Conservation (phyloP, 495 filamentous ascomycete genomes). For the Lasiosphaeria miniovina region DNA sequence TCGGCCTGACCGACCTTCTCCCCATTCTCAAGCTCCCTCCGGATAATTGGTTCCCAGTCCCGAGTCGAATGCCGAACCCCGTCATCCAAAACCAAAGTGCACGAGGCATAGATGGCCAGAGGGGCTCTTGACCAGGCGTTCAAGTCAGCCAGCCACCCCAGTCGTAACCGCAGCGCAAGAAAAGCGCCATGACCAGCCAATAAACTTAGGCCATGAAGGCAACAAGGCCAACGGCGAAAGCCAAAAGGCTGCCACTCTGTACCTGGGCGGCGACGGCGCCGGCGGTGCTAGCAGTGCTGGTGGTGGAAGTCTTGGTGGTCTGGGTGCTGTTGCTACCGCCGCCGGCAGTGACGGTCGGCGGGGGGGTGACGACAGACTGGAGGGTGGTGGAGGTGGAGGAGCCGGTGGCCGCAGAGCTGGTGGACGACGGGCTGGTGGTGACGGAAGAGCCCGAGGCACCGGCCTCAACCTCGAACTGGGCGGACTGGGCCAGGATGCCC, state of each 20-base stretch:
- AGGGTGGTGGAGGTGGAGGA: not conserved
- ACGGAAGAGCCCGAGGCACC: slow-evolving; percentile 3
- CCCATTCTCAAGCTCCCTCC: too few relatives aligned
- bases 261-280: slow-evolving; percentile 10
- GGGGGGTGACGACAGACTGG: not conserved
- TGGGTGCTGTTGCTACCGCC: slow-evolving; percentile 6
- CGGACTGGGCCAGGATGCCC: slow-evolving; percentile 32
- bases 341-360: not conserved
- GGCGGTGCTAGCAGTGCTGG: slow-evolving; percentile 1
- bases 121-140: not conserved
- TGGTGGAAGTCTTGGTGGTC: not conserved
- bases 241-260: slow-evolving; percentile 15
- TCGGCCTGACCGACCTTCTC: too few relatives aligned
- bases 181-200: too few relatives aligned
- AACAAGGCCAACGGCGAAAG: slow-evolving; percentile 17
- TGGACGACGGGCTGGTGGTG: not conserved
- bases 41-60: too few relatives aligned
- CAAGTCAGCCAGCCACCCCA: not conserved
- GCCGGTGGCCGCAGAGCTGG: not conserved
- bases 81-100: too few relatives aligned
- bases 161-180: not conserved
- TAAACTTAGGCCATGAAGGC: slow-evolving; percentile 17
- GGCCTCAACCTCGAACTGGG: slow-evolving; percentile 26
- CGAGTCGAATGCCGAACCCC: too few relatives aligned
- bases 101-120: too few relatives aligned